Base-by-base conservation (phyloP, 495 filamentous ascomycete genomes). In the Penicillium ucsense region DNA sequence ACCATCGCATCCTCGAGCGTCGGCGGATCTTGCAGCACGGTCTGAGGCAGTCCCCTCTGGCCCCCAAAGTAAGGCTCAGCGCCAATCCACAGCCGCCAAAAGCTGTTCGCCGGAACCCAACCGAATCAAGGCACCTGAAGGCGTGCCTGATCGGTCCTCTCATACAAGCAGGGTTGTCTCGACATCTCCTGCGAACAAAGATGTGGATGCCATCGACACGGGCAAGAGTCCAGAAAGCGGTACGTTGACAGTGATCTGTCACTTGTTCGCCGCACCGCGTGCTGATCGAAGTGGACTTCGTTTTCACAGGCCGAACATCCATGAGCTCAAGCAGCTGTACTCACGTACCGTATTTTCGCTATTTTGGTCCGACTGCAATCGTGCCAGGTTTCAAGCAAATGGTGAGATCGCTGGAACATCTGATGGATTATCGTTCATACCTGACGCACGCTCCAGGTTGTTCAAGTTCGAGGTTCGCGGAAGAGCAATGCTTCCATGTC, bases 371-470 rank as follows among this genome's bases (percentile, higher is more conserved):
- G 1, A 94, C 88, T 3, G 88, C 88, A 48, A 94, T 94, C 54
- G 85, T 90, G 34, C 87, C 87, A 3, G 88, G 88, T n/a, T 91
- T 88, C 65, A 94, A 91, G 63, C 85, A 90, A 58, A 89, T 91
- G 84, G 83, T 92, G 49, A 5, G 46, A 28, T 20, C 20, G 20
- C 20, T 20, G 20, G 20, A 20, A 20, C 20, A 37, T 11, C 1
- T 20, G 8, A 9, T 48, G 7, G 20, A 20, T 20, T 20, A 20
- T 20, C 20, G 20, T 20, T 20, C 20, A 20, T 30, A 27, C 36
- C 42, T 59, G 46, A 59, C 43, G 0, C 11, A 30, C 10, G 37
- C 34, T 41, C 34, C 37, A 71, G 68, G 62, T 73, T 44, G 86
- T 88, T 41, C 83, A 86, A 54, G 79, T 90, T 9, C 78, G 80